Percentiles rank a stretch among this genome's conserved stretches.
These are phyloP conservation scores for Lasiodiplodia sp. DNA, from an alignment of 2,329 filamentous ascomycete genomes.

Conservation along the genomic window DNA sequence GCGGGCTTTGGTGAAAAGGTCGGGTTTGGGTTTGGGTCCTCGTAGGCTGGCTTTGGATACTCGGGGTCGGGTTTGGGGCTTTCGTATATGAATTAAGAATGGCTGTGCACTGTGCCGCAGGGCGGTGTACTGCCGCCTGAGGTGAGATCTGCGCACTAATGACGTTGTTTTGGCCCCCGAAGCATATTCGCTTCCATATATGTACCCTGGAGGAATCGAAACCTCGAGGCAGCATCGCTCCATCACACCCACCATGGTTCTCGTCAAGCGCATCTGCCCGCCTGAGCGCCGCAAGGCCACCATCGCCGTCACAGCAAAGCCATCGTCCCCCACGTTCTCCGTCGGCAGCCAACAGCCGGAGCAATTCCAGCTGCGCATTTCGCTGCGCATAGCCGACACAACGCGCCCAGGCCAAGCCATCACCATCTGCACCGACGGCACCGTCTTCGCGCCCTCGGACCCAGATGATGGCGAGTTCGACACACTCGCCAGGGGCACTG, in stretches of 20 bases:
- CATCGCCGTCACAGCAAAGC: constrained; percentile 73
- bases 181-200: no score
- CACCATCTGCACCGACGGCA: background rate
- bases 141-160: no score
- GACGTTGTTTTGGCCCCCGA: no score
- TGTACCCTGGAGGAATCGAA: background rate
- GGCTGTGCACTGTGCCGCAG: no score
- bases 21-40: no score
- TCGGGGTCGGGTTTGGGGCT: no score
- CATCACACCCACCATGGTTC: background rate
- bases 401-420: constrained; percentile 8
- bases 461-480: background rate
- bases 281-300: constrained; percentile 40
- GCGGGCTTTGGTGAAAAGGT: no score
- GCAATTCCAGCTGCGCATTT: constrained; percentile 46
- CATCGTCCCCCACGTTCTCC: constrained; percentile 70
- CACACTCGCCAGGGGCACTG: background rate
- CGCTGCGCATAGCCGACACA: background rate
- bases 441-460: background rate
- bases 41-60: no score
- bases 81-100: no score
- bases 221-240: background rate
- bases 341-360: constrained; percentile 73
- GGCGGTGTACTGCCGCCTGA: no score
- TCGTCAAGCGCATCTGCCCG: constrained; percentile 5